These are phyloP conservation scores for Trichoderma reesei DNA, from an alignment of 495 filamentous ascomycete species.

Conservation along the genomic window DNA sequence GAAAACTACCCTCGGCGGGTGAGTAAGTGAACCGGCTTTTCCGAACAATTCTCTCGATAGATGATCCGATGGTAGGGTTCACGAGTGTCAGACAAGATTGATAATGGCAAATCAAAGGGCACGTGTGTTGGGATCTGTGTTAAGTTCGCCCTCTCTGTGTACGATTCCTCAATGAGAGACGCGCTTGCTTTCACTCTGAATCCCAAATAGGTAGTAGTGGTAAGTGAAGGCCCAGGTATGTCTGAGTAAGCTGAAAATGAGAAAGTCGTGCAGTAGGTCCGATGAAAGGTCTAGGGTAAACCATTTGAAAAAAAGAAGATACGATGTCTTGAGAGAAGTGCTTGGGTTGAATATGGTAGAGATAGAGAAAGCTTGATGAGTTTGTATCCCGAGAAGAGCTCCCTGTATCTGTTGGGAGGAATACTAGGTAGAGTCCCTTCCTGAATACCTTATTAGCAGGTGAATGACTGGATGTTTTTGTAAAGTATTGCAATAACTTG, in stretches of 20 bases:
- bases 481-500: background rate
- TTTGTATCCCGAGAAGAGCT: background rate
- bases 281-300: background rate
- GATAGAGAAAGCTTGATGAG: background rate
- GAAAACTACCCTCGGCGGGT: background rate
- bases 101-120: background rate
- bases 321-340: too few species aligned
- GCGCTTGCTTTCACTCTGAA: background rate
- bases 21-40: background rate
- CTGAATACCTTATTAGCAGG: too few species aligned
- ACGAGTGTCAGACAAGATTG: too few species aligned
- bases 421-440: background rate
- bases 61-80: too few species aligned
- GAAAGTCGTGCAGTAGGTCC: background rate
- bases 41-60: too few species aligned
- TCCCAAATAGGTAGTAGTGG: background rate
- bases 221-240: background rate
- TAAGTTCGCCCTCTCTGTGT: too few species aligned
- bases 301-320: background rate
- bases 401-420: background rate
- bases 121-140: background rate
- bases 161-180: background rate
- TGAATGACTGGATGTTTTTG: too few species aligned
- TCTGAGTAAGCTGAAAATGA: constrained; percentile 1
- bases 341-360: background rate